These are phyloP conservation scores for Arachis hypogaea DNA, from an alignment of 306 rosid species.

Conservation along the genomic window DNA sequence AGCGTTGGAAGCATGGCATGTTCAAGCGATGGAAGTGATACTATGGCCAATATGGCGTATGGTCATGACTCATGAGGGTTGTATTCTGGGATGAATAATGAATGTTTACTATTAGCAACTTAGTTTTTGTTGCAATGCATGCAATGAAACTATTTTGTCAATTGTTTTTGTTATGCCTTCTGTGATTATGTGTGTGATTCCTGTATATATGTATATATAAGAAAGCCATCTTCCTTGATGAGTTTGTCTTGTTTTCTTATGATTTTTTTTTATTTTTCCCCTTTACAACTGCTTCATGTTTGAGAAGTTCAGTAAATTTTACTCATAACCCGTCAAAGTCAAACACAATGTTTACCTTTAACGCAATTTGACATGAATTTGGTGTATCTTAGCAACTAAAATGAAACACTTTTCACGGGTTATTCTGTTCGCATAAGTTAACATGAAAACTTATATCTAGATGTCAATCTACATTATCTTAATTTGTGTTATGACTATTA, in stretches of 20 bases:
- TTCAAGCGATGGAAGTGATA: conserved; percentile 75
- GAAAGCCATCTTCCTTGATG: neutral
- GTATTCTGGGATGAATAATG: conserved; percentile 31
- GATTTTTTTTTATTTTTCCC: neutral
- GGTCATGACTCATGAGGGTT: neutral
- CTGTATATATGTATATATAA: neutral
- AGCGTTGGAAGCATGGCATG: conserved; percentile 59
- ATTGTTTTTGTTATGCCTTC: neutral
- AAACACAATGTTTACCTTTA: too few species aligned
- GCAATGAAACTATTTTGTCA: neutral
- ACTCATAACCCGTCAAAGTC: neutral
- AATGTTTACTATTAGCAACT: conserved; percentile 29
- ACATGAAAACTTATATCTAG: too few species aligned
- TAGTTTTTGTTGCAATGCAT: conserved; percentile 13
- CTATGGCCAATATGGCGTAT: neutral
- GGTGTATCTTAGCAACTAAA: neutral
- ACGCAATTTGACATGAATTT: neutral
- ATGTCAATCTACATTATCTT: too few species aligned
- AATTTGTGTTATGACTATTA: too few species aligned
- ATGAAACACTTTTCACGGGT: neutral
- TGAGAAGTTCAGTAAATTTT: conserved; percentile 9
- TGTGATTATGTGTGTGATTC: conserved; percentile 9
- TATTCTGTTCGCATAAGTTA: too few species aligned
- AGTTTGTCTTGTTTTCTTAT: conserved; percentile 14
- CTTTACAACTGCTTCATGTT: neutral